Evolutionary conservation across 2,329 filamentous ascomycete genomes (phyloP).

Genomic region (Plectosphaerella sp.): DNA sequence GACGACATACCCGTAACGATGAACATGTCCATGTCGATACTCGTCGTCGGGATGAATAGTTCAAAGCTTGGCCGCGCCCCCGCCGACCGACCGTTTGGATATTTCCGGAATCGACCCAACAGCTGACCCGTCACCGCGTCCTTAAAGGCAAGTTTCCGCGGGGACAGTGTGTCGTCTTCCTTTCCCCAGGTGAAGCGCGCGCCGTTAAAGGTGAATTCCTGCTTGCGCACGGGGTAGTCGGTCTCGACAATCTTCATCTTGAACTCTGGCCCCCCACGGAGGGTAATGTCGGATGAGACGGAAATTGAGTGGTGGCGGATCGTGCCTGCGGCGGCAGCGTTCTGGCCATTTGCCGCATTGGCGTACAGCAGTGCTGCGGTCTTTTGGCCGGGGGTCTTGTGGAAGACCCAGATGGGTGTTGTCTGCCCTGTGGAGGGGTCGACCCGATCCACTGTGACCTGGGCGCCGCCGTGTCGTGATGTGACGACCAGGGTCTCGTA

Average conservation of each 20-base stretch:
- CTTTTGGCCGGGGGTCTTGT: conserved; percentile 4
- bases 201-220: conserved; percentile 2
- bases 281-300: conserved; percentile 3
- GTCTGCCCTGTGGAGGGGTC: conserved; percentile 1
- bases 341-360: background rate
- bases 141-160: conserved; percentile 1
- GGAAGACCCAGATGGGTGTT: conserved; percentile 6
- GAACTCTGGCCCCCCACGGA: conserved; percentile 5
- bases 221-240: conserved; percentile 1
- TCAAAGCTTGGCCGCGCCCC: conserved; percentile 6
- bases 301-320: conserved; percentile 5
- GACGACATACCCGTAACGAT: conserved; percentile 6
- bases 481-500: background rate
- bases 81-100: conserved; percentile 3
- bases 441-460: conserved; percentile 8
- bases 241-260: conserved; percentile 4
- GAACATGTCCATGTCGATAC: conserved; percentile 8
- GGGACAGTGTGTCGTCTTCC: conserved; percentile 1
- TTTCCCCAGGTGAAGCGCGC: conserved; percentile 3
- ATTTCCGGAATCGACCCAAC: conserved; percentile 2
- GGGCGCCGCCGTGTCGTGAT: conserved; percentile 1
- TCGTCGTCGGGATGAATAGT: conserved; percentile 6
- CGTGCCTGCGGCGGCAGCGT: background rate
- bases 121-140: conserved; percentile 1
- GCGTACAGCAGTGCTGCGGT: conserved; percentile 3